These are phyloP conservation scores for Davidsoniella virescens DNA, from an alignment of 2,329 filamentous ascomycete genomes.

Conservation along the genomic window DNA sequence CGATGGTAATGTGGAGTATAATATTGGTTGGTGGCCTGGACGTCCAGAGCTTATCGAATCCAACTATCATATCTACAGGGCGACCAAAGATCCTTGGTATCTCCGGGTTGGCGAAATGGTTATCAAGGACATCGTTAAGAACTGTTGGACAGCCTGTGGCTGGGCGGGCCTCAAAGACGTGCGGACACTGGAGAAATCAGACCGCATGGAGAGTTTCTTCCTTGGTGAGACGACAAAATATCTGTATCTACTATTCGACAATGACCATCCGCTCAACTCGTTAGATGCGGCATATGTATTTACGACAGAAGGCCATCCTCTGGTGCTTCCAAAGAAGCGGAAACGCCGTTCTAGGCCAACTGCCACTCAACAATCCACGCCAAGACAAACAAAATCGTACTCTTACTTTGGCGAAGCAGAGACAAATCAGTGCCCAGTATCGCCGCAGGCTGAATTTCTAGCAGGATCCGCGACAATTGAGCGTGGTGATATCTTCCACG, in stretches of 20 bases:
- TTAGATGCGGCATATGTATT: conserved; percentile 83
- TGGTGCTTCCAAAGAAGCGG: conserved; percentile 51
- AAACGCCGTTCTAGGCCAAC: conserved; percentile 2
- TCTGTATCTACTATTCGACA: conserved; percentile 78
- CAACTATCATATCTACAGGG: conserved; percentile 87
- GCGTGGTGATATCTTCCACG: conserved; percentile 71
- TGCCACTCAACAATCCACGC: conserved; percentile 4
- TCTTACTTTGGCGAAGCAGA: conserved; percentile 18
- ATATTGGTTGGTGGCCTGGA: conserved; percentile 87
- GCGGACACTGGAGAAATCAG: conserved; percentile 65
- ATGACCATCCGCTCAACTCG: conserved; percentile 70
- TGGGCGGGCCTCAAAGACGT: conserved; percentile 85
- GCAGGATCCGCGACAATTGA: conserved; percentile 67
- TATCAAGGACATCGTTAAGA: conserved; percentile 66
- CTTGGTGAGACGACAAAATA: conserved; percentile 94
- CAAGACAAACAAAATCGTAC: conserved; percentile 15
- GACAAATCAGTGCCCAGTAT: conserved; percentile 49
- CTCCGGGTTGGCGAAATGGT: conserved; percentile 93
- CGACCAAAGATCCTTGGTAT: conserved; percentile 91
- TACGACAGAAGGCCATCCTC: conserved; percentile 85
- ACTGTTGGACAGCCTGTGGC: conserved; percentile 81
- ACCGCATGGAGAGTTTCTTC: conserved; percentile 98
- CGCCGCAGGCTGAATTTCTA: conserved; percentile 43
- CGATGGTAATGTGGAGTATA: conserved; percentile 68
- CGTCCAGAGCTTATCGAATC: conserved; percentile 95